Base-by-base conservation (phyloP, 371 early-diverging fungal genomes). In the Circinella umbellata region DNA sequence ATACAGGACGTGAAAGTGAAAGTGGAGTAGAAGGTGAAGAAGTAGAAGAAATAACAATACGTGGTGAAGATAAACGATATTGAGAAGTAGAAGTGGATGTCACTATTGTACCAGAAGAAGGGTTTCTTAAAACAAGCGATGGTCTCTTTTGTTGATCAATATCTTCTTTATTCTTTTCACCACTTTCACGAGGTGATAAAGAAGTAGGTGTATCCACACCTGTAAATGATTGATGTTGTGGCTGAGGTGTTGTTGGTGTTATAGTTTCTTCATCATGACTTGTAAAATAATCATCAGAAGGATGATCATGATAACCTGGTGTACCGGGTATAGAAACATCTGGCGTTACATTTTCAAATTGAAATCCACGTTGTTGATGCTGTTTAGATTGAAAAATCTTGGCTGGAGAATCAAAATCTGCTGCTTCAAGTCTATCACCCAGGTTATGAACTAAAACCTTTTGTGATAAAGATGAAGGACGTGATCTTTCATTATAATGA, bases 301-400 rank as follows among this genome's bases (percentile, higher is more conserved):
- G 37, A 17, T 61, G 55, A 35, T 27, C 59, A 13, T 64, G 49
- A 34, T 62, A 48, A 59, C 14, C 63, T 14, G 76, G 76, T 34
- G 72, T 75, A 10, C 74, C 72, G 39, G 82, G 79, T 27, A 73
- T 57, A 10, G 80, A 77, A 9, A 59, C 64, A 42, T 80, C 80
- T 35, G 80, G 80, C 4, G 82, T 81, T 3, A 80, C 73, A 36
- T 68, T 73, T 65, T 82, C 76, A 63, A 82, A 82, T 36, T 73
- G 74, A 20, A 80, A 80, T 6, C 68, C 48, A 15, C 73, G 62
- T 69, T 73, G 34, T 65, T 72, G 59, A 20, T 68, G 54, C 53
- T 74, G 69, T 37, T 73, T 72, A 46, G 69, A 59, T 59, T 74
- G 72, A 63, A 80, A 71, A 3, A 80, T 72, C 35, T 80, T 80